Evolutionary conservation across 305 asterid species (phyloP).

Genomic region (Rubia balearica): DNA sequence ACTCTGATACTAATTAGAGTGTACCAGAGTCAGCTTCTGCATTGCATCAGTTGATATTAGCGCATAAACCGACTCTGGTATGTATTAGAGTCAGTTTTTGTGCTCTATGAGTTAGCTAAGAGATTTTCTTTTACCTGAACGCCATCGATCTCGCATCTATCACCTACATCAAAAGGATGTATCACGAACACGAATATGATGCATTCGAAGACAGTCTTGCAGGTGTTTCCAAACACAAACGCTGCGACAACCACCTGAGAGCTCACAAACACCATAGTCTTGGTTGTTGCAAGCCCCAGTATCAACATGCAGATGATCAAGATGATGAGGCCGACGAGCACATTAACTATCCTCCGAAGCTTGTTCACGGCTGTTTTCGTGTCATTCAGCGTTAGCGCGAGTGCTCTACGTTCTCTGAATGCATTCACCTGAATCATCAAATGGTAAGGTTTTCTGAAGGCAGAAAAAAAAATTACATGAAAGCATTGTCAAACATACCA

Average conservation of each 20-base stretch:
- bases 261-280: slow-evolving; percentile 66
- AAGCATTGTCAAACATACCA: slow-evolving; percentile 42
- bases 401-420: slow-evolving; percentile 82
- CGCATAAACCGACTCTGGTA: too few relatives aligned
- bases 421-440: slow-evolving; percentile 53
- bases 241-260: slow-evolving; percentile 90
- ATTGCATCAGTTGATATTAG: too few relatives aligned
- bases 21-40: too few relatives aligned
- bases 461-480: background rate
- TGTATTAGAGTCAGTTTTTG: background rate
- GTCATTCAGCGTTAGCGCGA: slow-evolving; percentile 79
- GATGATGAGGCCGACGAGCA: slow-evolving; percentile 41
- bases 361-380: slow-evolving; percentile 89
- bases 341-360: slow-evolving; percentile 65
- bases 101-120: background rate
- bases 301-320: slow-evolving; percentile 44
- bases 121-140: slow-evolving; percentile 46
- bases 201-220: slow-evolving; percentile 49
- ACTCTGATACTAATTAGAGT: too few relatives aligned
- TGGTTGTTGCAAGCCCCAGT: slow-evolving; percentile 59
- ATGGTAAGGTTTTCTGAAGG: background rate
- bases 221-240: slow-evolving; percentile 79
- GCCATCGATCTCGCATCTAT: slow-evolving; percentile 83
- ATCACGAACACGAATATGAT: slow-evolving; percentile 23
- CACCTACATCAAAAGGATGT: slow-evolving; percentile 46